Conservation (phyloP, 2,329 filamentous ascomycete genomes). For the Cladobotryum protrusum region DNA sequence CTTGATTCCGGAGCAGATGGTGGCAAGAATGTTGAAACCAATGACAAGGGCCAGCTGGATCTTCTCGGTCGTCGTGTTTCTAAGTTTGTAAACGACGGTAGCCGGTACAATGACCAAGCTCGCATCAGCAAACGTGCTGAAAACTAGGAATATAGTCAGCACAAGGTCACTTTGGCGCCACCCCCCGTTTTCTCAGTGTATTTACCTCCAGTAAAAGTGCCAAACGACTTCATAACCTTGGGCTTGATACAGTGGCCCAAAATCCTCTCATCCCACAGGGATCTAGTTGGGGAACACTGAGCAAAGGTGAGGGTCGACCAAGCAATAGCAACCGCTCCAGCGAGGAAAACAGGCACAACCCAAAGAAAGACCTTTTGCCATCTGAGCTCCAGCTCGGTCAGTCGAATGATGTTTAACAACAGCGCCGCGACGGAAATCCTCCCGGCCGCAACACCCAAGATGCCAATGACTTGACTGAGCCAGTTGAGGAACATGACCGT, state of each 20-base stretch:
- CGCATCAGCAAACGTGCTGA: constrained; percentile 19
- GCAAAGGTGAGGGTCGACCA: constrained; percentile 17
- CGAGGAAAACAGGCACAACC: constrained; percentile 15
- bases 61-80: constrained; percentile 67
- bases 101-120: constrained; percentile 17
- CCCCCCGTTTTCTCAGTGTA: neutral
- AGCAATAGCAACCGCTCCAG: constrained; percentile 14
- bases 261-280: constrained; percentile 17
- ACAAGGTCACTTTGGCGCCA: neutral
- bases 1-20: constrained; percentile 20
- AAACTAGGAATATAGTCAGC: constrained; percentile 9
- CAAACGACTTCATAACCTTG: constrained; percentile 15
- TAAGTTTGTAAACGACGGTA: constrained; percentile 59
- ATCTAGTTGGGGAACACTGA: constrained; percentile 16
- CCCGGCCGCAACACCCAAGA: constrained; percentile 17
- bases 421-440: constrained; percentile 18
- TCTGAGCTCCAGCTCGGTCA: constrained; percentile 11
- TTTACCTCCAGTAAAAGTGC: constrained; percentile 17
- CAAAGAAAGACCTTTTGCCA: constrained; percentile 18
- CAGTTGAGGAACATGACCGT: constrained; percentile 17
- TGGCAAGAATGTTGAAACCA: constrained; percentile 19
- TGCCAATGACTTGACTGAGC: constrained; percentile 16
- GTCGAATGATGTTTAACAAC: constrained; percentile 15
- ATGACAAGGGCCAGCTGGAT: constrained; percentile 53
- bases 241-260: constrained; percentile 15